These are phyloP conservation scores for Periconia sp. DNA, from an alignment of 2,329 filamentous ascomycete genomes.

Conservation along the genomic window DNA sequence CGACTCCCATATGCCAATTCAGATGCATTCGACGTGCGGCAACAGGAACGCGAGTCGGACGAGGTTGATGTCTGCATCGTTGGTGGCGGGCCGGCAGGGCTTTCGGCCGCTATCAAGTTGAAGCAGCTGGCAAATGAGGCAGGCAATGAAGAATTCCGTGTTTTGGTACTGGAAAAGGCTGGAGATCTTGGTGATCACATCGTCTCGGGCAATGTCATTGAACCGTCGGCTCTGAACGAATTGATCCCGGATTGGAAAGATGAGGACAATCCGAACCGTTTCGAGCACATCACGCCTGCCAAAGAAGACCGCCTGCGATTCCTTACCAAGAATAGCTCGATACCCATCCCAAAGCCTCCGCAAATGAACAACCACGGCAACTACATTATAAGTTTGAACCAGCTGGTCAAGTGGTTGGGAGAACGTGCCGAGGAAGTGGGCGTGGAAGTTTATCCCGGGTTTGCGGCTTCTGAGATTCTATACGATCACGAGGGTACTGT, in stretches of 20 bases:
- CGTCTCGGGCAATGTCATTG: conserved; percentile 90
- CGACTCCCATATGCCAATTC: conserved; percentile 38
- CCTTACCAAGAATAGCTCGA: conserved; percentile 75
- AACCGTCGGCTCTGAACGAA: conserved; percentile 85
- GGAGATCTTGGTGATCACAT: conserved; percentile 95
- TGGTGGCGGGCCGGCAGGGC: conserved; percentile 90
- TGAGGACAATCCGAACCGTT: conserved; percentile 83
- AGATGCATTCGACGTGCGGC: conserved; percentile 46
- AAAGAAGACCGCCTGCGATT: conserved; percentile 89
- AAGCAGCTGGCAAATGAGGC: conserved; percentile 95
- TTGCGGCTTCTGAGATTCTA: conserved; percentile 89
- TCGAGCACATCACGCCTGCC: conserved; percentile 84
- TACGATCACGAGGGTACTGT: conserved; percentile 87
- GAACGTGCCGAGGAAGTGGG: conserved; percentile 95
- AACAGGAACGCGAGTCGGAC: conserved; percentile 84
- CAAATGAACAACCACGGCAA: conserved; percentile 99
- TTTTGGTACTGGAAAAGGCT: conserved; percentile 91
- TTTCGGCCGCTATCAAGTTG: conserved; percentile 88
- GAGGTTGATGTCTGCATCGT: conserved; percentile 96
- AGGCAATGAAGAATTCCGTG: conserved; percentile 93
- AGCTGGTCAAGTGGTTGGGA: conserved; percentile 93
- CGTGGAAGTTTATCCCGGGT: conserved; percentile 94
- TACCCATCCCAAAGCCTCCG: conserved; percentile 84
- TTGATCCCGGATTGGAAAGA: conserved; percentile 91
- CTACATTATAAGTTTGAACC: conserved; percentile 94